Base-by-base conservation (phyloP, 1,284 basidiomycete genomes). In the Microbotryum violaceum region DNA sequence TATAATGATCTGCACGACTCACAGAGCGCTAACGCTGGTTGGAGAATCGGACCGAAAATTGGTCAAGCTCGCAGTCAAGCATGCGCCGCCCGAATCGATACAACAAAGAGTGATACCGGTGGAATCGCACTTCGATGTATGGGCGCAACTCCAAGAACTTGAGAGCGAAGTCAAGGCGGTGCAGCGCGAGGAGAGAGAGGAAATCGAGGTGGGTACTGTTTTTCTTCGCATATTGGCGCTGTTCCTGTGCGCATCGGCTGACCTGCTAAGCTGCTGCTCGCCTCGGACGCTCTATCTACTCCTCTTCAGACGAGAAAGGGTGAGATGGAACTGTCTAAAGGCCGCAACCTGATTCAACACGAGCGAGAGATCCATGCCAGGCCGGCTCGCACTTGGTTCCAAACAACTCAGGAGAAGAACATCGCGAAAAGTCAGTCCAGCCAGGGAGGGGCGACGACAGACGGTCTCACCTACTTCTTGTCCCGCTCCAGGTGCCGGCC, bases 331-430 rank as follows among this genome's bases (percentile, higher is more conserved):
- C 73, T 98, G 23, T 86, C 82, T 70, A 98, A 97, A 77, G 90
- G 93, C 45, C 84, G 96, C 75, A 99, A 99, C 75, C 85, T 98
- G 82, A 85, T 97, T 58, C 86, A 93, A 74, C 91, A 98, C 72
- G 83, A 89, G 74, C 84, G 83, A n/a, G 96, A 98, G 77, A 98
- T 99, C 71, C 90, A 86, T 75, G 85, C 89, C 42, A 82, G 94
- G 55, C 96, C 96, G 9, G 91, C 91, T 29, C 81, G 94, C 66
- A 97, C 93, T 16, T 99, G 96, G 96, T 99, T 99, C 83, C 94
- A 97, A 77, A 85, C 82, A 27, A 81, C 82, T 64, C 87, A 87
- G 74, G 91, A 97, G 70, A 97, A 90, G 77, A 78, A 81, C 61
- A 82, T 82, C 57, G 81, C 91, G 2, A 84, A 87, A 82, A 85